phyloP scores from a whole-genome alignment of 140 eudicot species.

The Artemisia princeps region DNA sequence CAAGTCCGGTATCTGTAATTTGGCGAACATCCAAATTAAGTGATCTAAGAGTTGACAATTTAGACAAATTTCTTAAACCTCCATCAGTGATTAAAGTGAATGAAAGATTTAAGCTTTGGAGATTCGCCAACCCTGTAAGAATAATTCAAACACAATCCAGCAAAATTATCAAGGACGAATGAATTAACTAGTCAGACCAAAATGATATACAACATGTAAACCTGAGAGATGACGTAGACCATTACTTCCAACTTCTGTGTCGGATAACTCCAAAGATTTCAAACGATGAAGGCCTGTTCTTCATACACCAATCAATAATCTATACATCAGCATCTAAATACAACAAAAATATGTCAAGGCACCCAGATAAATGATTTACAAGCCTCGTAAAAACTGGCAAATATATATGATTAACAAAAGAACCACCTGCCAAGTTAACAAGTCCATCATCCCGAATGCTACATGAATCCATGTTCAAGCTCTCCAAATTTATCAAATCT shows the following conservation, averaged over 20 bases:
- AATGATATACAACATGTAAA: constrained; percentile 18
- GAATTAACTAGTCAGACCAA: constrained; percentile 5
- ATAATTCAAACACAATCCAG: neutral
- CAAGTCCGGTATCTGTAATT: constrained; percentile 86
- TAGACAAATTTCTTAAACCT: constrained; percentile 64
- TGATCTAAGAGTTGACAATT: constrained; percentile 60
- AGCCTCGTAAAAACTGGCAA: neutral
- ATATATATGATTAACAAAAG: neutral
- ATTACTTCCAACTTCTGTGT: constrained; percentile 82
- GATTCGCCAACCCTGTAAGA: constrained; percentile 52
- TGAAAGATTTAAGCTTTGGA: constrained; percentile 85
- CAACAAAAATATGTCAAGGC: too few species aligned
- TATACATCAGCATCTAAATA: too few species aligned
- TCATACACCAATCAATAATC: too few species aligned
- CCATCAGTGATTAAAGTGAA: constrained; percentile 77
- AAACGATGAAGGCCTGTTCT: constrained; percentile 52
- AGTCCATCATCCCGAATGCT: constrained; percentile 67
- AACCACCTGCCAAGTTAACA: constrained; percentile 57
- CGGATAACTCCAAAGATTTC: constrained; percentile 83
- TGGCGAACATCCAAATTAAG: constrained; percentile 94
- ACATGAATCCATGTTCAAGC: constrained; percentile 90
- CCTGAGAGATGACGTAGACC: constrained; percentile 85
- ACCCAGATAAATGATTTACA: too few species aligned
- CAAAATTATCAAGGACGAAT: neutral
- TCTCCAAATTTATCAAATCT: constrained; percentile 72